A percentile compares a stretch with the other conserved stretches of the same genome.
Conservation (phyloP, 163 green algal genomes). For the Chloroidium sp. region DNA sequence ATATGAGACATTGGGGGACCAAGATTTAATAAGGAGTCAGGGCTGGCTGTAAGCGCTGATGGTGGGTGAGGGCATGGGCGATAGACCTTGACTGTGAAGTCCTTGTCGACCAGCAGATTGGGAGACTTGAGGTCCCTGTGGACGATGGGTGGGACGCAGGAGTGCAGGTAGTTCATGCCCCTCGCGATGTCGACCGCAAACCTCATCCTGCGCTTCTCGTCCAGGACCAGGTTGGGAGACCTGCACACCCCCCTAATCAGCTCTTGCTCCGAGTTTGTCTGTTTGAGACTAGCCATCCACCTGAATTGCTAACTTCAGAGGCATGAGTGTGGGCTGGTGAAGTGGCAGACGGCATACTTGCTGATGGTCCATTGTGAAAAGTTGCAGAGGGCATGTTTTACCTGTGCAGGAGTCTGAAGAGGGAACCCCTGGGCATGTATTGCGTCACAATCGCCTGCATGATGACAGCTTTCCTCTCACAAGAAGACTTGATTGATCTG, state of each 20-base stretch:
- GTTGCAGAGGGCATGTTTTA: background rate
- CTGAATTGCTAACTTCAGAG: background rate
- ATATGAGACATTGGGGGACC: too few species aligned
- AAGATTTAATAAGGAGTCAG: too few species aligned
- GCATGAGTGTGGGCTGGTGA: background rate
- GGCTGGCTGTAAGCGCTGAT: too few species aligned
- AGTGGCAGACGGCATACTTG: background rate
- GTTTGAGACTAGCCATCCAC: background rate
- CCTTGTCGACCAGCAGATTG: constrained; percentile 86
- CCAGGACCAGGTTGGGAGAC: constrained; percentile 24
- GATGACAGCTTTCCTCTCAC: constrained; percentile 37
- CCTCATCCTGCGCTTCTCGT: constrained; percentile 51
- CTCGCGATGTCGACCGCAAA: constrained; percentile 79
- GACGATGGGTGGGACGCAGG: constrained; percentile 71
- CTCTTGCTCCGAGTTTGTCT: background rate
- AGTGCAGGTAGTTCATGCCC: constrained; percentile 64
- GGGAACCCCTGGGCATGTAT: constrained; percentile 68
- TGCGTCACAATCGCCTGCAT: constrained; percentile 89
- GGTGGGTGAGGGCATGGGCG: too few species aligned
- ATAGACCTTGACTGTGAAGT: constrained; percentile 70
- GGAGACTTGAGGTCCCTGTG: constrained; percentile 81
- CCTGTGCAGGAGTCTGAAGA: constrained; percentile 83
- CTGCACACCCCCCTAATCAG: background rate
- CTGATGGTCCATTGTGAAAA: too few species aligned
- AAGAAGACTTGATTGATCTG: too few species aligned